Conservation (phyloP, 225 moss, liverwort and hornwort species). For the Ulota crispa region DNA sequence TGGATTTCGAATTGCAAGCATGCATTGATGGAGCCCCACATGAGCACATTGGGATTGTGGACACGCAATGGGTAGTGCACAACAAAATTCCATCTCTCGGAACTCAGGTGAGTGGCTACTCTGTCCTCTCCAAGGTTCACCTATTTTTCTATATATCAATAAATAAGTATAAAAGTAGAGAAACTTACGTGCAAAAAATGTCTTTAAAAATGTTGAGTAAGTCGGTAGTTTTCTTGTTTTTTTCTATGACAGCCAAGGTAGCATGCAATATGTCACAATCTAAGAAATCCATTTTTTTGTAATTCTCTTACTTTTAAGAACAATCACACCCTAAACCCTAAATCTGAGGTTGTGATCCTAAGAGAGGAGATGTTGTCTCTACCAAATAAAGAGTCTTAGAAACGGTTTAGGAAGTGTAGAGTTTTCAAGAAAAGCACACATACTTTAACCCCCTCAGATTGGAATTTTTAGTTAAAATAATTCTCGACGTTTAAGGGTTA, state of each 20-base stretch:
- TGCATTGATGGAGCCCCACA: constrained; percentile 62
- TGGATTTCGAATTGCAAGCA: constrained; percentile 62
- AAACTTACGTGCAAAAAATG: neutral
- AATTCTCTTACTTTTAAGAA: neutral
- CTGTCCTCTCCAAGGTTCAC: neutral
- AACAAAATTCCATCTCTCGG: constrained; percentile 60
- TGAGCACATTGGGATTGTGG: constrained; percentile 70
- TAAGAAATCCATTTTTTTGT: no score
- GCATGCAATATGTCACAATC: neutral
- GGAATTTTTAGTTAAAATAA: no score
- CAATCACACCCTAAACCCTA: neutral
- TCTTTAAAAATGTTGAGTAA: neutral
- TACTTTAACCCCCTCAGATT: no score
- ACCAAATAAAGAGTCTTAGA: neutral
- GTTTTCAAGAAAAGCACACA: neutral
- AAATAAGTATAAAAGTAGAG: neutral
- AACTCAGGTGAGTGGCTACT: constrained; percentile 41
- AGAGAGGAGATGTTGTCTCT: neutral
- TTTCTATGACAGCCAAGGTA: neutral
- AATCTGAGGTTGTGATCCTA: neutral
- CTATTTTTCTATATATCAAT: neutral
- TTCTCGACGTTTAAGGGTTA: no score
- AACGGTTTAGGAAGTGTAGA: neutral
- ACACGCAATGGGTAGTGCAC: constrained; percentile 65
- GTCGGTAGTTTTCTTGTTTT: neutral